Evolutionary conservation across 768 basidiomycete genomes (phyloP), one percentile per base, ranked within the genome.

Genomic region (Leccinellum luteum): DNA sequence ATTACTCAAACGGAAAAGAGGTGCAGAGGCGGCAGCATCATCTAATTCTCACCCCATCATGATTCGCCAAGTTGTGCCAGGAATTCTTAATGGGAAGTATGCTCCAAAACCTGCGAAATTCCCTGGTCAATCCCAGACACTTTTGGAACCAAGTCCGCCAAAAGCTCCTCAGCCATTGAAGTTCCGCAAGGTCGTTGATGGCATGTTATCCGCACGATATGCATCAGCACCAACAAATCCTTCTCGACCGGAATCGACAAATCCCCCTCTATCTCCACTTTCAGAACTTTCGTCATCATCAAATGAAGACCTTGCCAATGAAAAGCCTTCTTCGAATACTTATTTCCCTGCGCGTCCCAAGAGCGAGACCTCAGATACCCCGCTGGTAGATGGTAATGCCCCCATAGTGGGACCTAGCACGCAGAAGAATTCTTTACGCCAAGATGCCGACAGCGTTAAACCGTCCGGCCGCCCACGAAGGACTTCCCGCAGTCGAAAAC

Each of bases 401-500:
- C 19, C 31, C 70, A 51, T 71, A 68, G 27, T 23, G 3, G 55
- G 51, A 43, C 19, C 41, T 23, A 51, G n/a, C 44, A 34, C 51
- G 14, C 34, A 32, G 31, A 13, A 53, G 13, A 50, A 13, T 14
- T 47, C 54, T 59, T 61, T 61, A 56, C 38, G 60, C 60, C 61
- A 63, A 68, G 48, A 62, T 55, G 6, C 23, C 15, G 49, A 44
- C 10, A 27, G 15, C 14, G 47, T 53, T 4, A 43, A 56, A 35
- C 10, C 55, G 4, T 54, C 60, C 47, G 47, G 64, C 63, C 58
- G 62, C 21, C 64, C 67, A 13, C 81, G 84, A 45, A 81, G 85
- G 43, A 82, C 82, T 1, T 78, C 81, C 28, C 81, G 84, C 23
- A 62, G 72, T 25, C 79, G 84, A 21, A 83, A 80, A 59, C 62